phyloP scores from a whole-genome alignment of 345 rosid species.

The Camelina hispida region DNA sequence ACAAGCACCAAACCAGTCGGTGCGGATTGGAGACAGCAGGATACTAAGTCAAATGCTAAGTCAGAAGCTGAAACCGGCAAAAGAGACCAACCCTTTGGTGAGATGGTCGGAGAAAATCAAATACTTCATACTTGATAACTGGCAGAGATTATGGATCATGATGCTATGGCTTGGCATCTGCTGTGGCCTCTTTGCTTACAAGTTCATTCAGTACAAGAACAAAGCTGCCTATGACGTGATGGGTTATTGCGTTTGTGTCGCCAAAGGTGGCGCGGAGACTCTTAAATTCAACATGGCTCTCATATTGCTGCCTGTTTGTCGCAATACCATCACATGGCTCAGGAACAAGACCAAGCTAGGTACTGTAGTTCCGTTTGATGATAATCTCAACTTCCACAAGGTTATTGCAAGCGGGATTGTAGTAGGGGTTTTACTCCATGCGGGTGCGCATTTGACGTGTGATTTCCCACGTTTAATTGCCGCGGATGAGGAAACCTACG shows the following conservation, averaged over 20 bases:
- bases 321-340: constrained; percentile 92
- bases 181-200: constrained; percentile 67
- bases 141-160: constrained; percentile 89
- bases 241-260: constrained; percentile 88
- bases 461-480: constrained; percentile 72
- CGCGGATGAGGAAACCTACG: constrained; percentile 66
- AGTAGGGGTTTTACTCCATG: constrained; percentile 76
- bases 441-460: constrained; percentile 69
- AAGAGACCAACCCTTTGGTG: constrained; percentile 57
- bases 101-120: constrained; percentile 52
- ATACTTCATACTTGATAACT: constrained; percentile 77
- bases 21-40: constrained; percentile 65
- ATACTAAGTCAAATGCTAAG: constrained; percentile 77
- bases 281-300: constrained; percentile 91
- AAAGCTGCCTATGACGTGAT: constrained; percentile 64
- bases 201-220: constrained; percentile 67
- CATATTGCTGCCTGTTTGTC: constrained; percentile 76
- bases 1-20: constrained; percentile 85
- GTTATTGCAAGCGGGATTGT: constrained; percentile 70
- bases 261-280: constrained; percentile 90
- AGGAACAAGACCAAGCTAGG: constrained; percentile 87
- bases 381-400: constrained; percentile 85
- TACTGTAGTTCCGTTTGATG: constrained; percentile 75
- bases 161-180: constrained; percentile 68
- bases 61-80: constrained; percentile 79